Evolutionary conservation across 1,284 basidiomycete genomes (phyloP).

Genomic region (Entoloma clypeatum): DNA sequence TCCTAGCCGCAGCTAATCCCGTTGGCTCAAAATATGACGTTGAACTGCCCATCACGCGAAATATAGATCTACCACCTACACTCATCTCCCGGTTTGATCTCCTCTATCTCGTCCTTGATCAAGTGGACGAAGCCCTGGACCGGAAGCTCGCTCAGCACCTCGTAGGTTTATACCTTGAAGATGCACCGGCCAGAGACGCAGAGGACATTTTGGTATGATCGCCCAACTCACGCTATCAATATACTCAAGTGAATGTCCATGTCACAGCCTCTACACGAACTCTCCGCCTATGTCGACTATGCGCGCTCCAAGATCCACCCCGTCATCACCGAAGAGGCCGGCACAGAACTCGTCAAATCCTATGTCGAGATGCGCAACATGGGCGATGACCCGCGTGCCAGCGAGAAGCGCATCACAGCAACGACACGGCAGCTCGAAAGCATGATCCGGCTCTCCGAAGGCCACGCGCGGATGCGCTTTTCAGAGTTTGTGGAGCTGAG

Average conservation of each 20-base stretch:
- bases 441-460: conserved; percentile 97
- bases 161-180: conserved; percentile 92
- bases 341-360: conserved; percentile 78
- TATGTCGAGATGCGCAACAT: conserved; percentile 95
- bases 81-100: conserved; percentile 98
- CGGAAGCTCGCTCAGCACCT: conserved; percentile 91
- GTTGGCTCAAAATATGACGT: conserved; percentile 95
- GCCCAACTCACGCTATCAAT: background rate
- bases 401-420: conserved; percentile 94
- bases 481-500: conserved; percentile 77
- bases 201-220: conserved; percentile 74
- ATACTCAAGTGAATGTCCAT: conserved; percentile 1
- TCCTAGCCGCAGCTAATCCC: conserved; percentile 96
- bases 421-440: conserved; percentile 96
- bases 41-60: conserved; percentile 80
- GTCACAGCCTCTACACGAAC: conserved; percentile 76
- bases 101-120: conserved; percentile 95
- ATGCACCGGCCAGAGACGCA: conserved; percentile 68
- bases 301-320: conserved; percentile 89
- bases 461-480: conserved; percentile 94
- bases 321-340: conserved; percentile 84
- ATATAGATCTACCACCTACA: conserved; percentile 94
- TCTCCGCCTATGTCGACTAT: conserved; percentile 94
- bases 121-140: conserved; percentile 88
- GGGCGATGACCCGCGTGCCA: conserved; percentile 82